phyloP scores from a whole-genome alignment of 768 basidiomycete genomes.

The Psilocybe cyanescens region DNA sequence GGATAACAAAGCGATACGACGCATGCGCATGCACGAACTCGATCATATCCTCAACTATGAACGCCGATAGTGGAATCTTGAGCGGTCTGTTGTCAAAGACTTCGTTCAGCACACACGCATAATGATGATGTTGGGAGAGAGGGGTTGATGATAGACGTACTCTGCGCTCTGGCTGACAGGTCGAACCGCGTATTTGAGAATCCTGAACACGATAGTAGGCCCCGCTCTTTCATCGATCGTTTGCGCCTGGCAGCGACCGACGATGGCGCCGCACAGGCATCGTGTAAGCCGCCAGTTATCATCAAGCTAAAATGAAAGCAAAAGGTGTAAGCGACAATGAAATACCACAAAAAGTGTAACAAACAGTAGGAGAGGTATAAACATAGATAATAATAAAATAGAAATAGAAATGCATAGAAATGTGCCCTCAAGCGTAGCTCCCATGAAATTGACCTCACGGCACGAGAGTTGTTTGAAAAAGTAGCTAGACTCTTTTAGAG shows the following conservation, averaged over 20 bases:
- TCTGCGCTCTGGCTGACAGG: conserved; percentile 63
- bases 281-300: conserved; percentile 69
- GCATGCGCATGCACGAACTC: conserved; percentile 93
- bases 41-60: conserved; percentile 88
- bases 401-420: conserved; percentile 24
- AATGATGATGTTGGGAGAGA: neutral
- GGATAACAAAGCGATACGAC: conserved; percentile 87
- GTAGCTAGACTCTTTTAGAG: conserved; percentile 20
- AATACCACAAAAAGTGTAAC: conserved; percentile 6
- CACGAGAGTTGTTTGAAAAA: conserved; percentile 88
- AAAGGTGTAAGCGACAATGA: conserved; percentile 9
- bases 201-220: conserved; percentile 56
- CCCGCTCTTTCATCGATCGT: conserved; percentile 28
- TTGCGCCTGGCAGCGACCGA: conserved; percentile 72
- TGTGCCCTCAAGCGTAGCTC: conserved; percentile 94
- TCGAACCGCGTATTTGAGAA: conserved; percentile 86
- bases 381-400: conserved; percentile 2
- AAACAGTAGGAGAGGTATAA: neutral
- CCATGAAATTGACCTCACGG: conserved; percentile 66
- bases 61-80: conserved; percentile 77
- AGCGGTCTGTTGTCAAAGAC: conserved; percentile 33
- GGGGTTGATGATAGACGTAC: conserved; percentile 44
- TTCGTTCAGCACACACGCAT: neutral
- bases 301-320: conserved; percentile 41
- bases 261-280: conserved; percentile 83